phyloP scores from a whole-genome alignment of 2,329 filamentous ascomycete species.

The Colletotrichum chlorophyti region DNA sequence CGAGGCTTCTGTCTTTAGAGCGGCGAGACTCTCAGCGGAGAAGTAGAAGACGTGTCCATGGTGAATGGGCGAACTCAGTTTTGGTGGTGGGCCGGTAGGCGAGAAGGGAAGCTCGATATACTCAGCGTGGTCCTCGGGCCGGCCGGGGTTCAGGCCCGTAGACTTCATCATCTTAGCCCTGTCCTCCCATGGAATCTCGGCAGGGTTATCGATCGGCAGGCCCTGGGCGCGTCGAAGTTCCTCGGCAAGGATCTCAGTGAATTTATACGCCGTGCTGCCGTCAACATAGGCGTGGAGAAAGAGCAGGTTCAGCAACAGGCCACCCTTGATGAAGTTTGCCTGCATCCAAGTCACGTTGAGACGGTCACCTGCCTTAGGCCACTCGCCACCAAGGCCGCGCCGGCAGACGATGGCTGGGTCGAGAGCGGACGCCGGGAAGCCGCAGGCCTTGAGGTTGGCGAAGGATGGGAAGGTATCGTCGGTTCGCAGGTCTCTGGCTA shows the following conservation, averaged over 20 bases:
- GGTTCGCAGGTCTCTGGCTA: constrained; percentile 34
- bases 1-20: constrained; percentile 40
- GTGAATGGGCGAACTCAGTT: constrained; percentile 39
- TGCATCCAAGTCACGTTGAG: constrained; percentile 30
- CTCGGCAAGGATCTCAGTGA: constrained; percentile 42
- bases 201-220: constrained; percentile 30
- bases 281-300: constrained; percentile 43
- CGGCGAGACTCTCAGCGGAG: constrained; percentile 34
- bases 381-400: constrained; percentile 30
- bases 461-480: constrained; percentile 34
- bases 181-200: constrained; percentile 36
- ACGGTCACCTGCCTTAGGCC: constrained; percentile 33
- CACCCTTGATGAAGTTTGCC: constrained; percentile 40
- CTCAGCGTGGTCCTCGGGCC: constrained; percentile 39
- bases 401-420: constrained; percentile 33
- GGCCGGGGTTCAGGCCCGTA: constrained; percentile 36
- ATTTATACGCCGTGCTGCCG: constrained; percentile 38
- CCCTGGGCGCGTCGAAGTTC: constrained; percentile 41
- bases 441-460: constrained; percentile 34
- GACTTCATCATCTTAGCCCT: constrained; percentile 37
- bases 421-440: constrained; percentile 35
- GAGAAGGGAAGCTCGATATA: constrained; percentile 38
- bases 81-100: constrained; percentile 36
- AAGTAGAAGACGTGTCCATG: constrained; percentile 41
- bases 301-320: constrained; percentile 35